A percentile compares a stretch with the other conserved stretches of the same genome.
These are phyloP conservation scores for Physaria fendleri DNA, from an alignment of 345 rosid genomes.

Conservation along the genomic window DNA sequence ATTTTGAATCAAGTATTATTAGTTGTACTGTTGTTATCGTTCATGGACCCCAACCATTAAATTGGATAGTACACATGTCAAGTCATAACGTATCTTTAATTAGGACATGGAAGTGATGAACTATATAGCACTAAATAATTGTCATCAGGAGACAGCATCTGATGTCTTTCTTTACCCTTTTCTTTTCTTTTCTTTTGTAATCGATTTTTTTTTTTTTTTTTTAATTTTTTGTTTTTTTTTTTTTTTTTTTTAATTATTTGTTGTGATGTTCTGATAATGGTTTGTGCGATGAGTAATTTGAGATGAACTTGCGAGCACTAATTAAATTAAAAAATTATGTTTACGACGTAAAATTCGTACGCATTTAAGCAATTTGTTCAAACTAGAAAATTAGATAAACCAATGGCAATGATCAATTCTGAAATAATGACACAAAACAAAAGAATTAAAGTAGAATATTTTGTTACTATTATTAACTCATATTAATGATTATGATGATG, in stretches of 20 bases:
- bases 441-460: not conserved
- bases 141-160: slow-evolving; percentile 22
- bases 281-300: not conserved
- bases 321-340: not conserved
- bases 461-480: not conserved
- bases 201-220: not conserved
- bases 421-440: not conserved
- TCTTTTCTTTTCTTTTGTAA: not conserved
- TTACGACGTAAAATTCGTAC: not conserved
- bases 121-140: slow-evolving; percentile 16
- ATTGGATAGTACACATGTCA: slow-evolving; percentile 20
- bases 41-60: slow-evolving; percentile 25
- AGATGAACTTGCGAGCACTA: slow-evolving; percentile 9
- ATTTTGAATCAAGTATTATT: not conserved
- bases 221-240: slow-evolving; percentile 5
- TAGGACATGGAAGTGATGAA: slow-evolving; percentile 19
- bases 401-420: not conserved
- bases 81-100: slow-evolving; percentile 20
- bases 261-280: slow-evolving; percentile 5
- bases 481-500: not conserved
- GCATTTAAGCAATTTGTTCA: not conserved
- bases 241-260: not conserved
- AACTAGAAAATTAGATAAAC: not conserved
- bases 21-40: not conserved
- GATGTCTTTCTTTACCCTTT: slow-evolving; percentile 24